Percentiles rank a stretch among this genome's conserved stretches.
Conservation (phyloP, 345 rosid genomes). For the Alliaria petiolata region DNA sequence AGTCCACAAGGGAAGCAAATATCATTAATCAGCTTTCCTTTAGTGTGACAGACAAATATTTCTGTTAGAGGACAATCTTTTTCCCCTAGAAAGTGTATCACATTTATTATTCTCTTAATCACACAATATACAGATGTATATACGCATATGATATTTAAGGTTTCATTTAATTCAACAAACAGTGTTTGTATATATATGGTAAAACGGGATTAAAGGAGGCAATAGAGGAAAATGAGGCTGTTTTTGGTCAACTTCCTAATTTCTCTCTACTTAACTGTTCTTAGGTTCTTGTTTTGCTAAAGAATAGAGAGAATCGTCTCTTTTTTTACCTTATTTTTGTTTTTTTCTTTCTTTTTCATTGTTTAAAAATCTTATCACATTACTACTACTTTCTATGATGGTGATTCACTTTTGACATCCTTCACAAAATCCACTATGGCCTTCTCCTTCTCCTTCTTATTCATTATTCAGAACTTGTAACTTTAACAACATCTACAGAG, state of each 20-base stretch:
- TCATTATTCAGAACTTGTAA: not conserved
- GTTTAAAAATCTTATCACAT: conserved; percentile 44
- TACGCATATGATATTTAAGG: not conserved
- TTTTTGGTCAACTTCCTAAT: conserved; percentile 44
- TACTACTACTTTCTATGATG: not conserved
- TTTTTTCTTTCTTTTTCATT: not conserved
- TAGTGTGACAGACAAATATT: not conserved
- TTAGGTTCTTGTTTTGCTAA: conserved; percentile 20
- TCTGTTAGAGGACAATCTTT: not conserved
- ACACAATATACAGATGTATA: not conserved
- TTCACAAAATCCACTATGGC: conserved; percentile 11
- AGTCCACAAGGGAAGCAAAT: not conserved
- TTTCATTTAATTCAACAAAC: not conserved
- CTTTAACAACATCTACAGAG: conserved; percentile 27
- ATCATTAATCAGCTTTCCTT: too few species aligned
- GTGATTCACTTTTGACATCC: conserved; percentile 20
- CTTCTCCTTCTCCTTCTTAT: not conserved
- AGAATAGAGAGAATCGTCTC: conserved; percentile 13
- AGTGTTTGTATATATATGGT: conserved; percentile 19
- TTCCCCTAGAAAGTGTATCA: not conserved
- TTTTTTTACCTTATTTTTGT: not conserved
- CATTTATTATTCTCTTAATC: conserved; percentile 5
- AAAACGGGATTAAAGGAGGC: conserved; percentile 24
- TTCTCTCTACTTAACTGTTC: conserved; percentile 31
- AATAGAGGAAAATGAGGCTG: conserved; percentile 51